Evolutionary conservation across 108 stramenopile genomes (phyloP).

Genomic region (Cylindrotheca closterium): DNA sequence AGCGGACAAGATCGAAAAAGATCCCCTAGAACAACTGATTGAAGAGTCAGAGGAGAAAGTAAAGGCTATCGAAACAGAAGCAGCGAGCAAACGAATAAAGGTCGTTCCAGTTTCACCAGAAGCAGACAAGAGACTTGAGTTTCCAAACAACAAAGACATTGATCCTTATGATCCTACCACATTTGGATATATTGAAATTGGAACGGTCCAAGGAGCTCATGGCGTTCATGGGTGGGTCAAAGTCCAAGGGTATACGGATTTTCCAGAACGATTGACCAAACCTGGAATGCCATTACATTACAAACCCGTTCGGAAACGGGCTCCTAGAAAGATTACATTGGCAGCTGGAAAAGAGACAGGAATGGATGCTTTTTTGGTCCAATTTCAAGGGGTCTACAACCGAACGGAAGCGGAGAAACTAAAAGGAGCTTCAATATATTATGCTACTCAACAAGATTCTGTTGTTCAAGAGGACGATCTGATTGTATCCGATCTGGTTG

Average conservation of each 20-base stretch:
- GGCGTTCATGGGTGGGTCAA: conserved; percentile 80
- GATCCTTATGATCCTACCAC: conserved; percentile 88
- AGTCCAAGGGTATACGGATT: conserved; percentile 64
- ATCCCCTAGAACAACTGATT: conserved; percentile 64
- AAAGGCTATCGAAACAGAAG: conserved; percentile 42
- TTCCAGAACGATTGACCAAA: conserved; percentile 54
- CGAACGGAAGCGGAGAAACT: conserved; percentile 56
- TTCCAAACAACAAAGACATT: conserved; percentile 72
- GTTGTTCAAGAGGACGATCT: conserved; percentile 54
- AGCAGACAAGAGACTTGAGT: conserved; percentile 20
- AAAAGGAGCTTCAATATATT: conserved; percentile 65
- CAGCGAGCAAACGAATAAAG: background rate
- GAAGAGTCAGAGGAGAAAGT: conserved; percentile 55
- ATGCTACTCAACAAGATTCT: conserved; percentile 32
- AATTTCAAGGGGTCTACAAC: conserved; percentile 55
- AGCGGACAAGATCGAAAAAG: conserved; percentile 43
- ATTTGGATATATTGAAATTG: conserved; percentile 82
- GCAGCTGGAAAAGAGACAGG: conserved; percentile 48
- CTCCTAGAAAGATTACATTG: conserved; percentile 64
- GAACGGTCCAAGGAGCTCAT: conserved; percentile 74
- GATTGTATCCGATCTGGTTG: conserved; percentile 72
- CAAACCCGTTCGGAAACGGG: conserved; percentile 69
- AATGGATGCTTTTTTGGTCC: conserved; percentile 57
- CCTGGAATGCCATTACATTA: conserved; percentile 63
- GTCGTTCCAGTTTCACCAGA: conserved; percentile 30